Percentiles rank a stretch among this genome's conserved stretches.
Conservation (phyloP, 164 flowering plant genomes). For the Kingdonia uniflora region DNA sequence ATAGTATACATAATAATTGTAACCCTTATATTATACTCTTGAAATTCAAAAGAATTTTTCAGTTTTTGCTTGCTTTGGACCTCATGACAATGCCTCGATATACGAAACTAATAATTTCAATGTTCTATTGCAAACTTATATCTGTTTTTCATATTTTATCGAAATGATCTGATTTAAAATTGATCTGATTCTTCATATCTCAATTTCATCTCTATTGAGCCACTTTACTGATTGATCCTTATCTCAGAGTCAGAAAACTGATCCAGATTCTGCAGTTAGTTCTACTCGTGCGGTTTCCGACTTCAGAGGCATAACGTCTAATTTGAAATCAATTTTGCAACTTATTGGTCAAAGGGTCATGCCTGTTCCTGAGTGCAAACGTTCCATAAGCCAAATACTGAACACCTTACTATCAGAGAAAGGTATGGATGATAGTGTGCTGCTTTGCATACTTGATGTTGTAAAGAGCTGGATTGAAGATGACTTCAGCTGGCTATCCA, state of each 20-base stretch:
- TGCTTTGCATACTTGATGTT: constrained; percentile 84
- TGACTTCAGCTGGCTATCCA: constrained; percentile 44
- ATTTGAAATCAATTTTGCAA: constrained; percentile 68
- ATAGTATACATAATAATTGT: no score
- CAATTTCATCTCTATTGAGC: no score
- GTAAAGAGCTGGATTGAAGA: constrained; percentile 88
- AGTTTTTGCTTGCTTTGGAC: no score
- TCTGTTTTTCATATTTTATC: no score
- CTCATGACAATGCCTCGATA: no score
- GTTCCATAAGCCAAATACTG: constrained; percentile 57
- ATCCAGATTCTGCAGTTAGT: constrained; percentile 80
- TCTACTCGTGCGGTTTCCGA: constrained; percentile 85
- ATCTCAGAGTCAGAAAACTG: constrained; percentile 66
- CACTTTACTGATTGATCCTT: background rate
- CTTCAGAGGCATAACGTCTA: constrained; percentile 57
- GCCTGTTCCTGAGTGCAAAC: constrained; percentile 74
- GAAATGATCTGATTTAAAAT: no score
- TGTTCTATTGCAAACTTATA: no score
- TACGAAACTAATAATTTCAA: no score
- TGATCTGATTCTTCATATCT: no score
- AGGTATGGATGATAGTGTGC: constrained; percentile 79
- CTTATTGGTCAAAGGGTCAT: constrained; percentile 85
- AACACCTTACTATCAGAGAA: constrained; percentile 76
- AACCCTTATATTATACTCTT: no score
- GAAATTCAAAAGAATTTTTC: no score